Base-by-base conservation (phyloP, 2,329 filamentous ascomycete genomes). In the Aspergillus melleus region DNA sequence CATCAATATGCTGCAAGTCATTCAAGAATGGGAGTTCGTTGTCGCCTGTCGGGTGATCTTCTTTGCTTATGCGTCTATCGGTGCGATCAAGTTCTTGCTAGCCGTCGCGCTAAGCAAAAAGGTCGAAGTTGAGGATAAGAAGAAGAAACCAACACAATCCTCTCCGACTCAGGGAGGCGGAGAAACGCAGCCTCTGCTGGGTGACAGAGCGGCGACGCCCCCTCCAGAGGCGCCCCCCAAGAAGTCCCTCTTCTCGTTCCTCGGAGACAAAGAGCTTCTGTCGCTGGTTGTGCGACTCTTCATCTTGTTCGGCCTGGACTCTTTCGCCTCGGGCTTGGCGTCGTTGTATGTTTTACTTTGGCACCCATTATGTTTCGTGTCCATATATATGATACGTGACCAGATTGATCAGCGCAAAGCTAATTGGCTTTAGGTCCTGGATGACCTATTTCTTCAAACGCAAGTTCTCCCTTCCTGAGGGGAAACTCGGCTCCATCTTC, bases 241-340 rank as follows among this genome's bases (percentile, higher is more conserved):
- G 44, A 75, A 71, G 55, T 63, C 71, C 3, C 70, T 86, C n/a
- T 71, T 89, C 30, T 82, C 86, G 0, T 76, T 82, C 2, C 85
- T 92, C 20, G 62, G 61, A 5, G 86, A 85, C 5, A 74, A 73
- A 2, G 77, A 84, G 20, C 55, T 76, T 6, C 64, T 70, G 44
- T 70, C 70, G 3, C 57, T 76, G n/a, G 64, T 76, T 19, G 63
- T 74, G 22, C 66, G 86, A 53, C 79, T 94, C 0, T 89, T 87
- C 68, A 74, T 89, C 8, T 77, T 94, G 1, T 89, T 92, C 66
- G 83, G 83, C 1, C 68, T 92, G 6, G 90, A 92, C 71, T 84
- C 86, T 0, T 84, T 92, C 58, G 89, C 88, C 1, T 88, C 86
- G 1, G 90, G 90, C 2, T 82, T 93, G 71, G 88, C 87, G 4